Conservation (phyloP, 75 land plant genomes). For the Pinus taeda region DNA sequence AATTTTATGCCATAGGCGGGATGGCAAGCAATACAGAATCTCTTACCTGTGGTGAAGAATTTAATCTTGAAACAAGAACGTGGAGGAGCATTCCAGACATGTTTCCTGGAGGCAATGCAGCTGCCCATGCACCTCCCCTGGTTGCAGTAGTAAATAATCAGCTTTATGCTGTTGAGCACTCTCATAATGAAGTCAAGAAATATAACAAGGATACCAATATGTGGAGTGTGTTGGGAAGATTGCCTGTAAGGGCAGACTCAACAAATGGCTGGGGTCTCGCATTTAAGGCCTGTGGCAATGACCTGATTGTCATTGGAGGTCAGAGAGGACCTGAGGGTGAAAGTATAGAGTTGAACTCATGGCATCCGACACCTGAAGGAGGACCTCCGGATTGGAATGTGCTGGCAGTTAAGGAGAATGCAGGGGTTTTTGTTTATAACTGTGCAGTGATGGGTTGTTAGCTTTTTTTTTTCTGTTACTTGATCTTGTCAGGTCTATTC, state of each 20-base stretch:
- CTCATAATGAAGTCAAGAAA: slow-evolving; percentile 37
- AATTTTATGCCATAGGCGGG: slow-evolving; percentile 69
- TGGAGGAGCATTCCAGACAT: slow-evolving; percentile 53
- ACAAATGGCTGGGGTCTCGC: slow-evolving; percentile 61
- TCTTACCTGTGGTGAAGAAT: slow-evolving; percentile 60
- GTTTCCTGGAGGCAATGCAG: slow-evolving; percentile 38
- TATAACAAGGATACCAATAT: slow-evolving; percentile 42
- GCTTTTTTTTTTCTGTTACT: neutral
- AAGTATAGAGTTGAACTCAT: slow-evolving; percentile 33
- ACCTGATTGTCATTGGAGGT: slow-evolving; percentile 41
- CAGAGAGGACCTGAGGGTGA: slow-evolving; percentile 47
- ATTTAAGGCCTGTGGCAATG: slow-evolving; percentile 49
- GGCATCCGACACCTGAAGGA: slow-evolving; percentile 28
- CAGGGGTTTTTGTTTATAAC: slow-evolving; percentile 54
- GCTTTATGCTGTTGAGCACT: slow-evolving; percentile 49
- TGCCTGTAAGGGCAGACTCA: slow-evolving; percentile 56
- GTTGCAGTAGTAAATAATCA: slow-evolving; percentile 68
- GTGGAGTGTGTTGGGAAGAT: slow-evolving; percentile 39
- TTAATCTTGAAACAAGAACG: slow-evolving; percentile 34
- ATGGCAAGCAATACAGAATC: slow-evolving; percentile 28
- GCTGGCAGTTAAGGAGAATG: slow-evolving; percentile 28
- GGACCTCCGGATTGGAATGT: slow-evolving; percentile 29
- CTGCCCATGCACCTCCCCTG: slow-evolving; percentile 51
- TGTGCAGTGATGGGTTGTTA: slow-evolving; percentile 66
- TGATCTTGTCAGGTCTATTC: slow-evolving; percentile 7